phyloP scores from a whole-genome alignment of 306 rosid species.

The Purshia tridentata region DNA sequence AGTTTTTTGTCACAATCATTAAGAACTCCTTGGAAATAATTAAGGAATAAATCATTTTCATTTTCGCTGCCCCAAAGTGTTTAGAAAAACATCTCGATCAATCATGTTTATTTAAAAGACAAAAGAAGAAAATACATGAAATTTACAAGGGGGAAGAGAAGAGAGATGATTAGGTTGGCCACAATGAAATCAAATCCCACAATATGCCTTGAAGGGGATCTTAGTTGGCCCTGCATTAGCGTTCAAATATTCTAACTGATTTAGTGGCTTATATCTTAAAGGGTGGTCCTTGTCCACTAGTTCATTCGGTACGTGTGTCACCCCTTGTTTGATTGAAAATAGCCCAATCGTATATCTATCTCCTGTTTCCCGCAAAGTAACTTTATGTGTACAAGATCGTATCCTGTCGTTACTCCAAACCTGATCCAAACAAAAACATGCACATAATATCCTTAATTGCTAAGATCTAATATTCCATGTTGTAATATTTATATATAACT shows the following conservation, averaged over 20 bases:
- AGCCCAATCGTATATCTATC: constrained; percentile 20
- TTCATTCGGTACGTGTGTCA: constrained; percentile 19
- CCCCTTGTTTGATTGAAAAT: constrained; percentile 12
- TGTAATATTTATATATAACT: too few relatives aligned
- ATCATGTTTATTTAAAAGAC: too few relatives aligned
- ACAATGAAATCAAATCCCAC: constrained; percentile 1
- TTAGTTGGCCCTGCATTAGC: background rate
- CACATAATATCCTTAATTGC: background rate
- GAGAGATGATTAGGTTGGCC: background rate
- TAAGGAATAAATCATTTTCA: too few relatives aligned
- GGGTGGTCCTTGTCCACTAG: constrained; percentile 29
- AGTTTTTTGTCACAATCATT: too few relatives aligned
- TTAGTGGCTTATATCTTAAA: constrained; percentile 15
- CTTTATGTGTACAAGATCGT: constrained; percentile 21
- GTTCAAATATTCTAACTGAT: constrained; percentile 4
- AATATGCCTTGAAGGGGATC: background rate
- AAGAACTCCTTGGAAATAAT: too few relatives aligned
- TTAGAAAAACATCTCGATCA: too few relatives aligned
- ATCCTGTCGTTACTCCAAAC: constrained; percentile 39
- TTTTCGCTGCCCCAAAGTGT: too few relatives aligned
- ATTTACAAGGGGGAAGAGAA: too few relatives aligned
- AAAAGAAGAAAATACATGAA: too few relatives aligned
- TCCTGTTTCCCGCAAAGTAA: background rate
- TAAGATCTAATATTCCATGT: background rate
- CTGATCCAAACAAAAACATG: background rate